A percentile compares a stretch with the other conserved stretches of the same genome.
Conservation (phyloP, 2,329 filamentous ascomycete genomes). For the Ophioceras dolichostomum region DNA sequence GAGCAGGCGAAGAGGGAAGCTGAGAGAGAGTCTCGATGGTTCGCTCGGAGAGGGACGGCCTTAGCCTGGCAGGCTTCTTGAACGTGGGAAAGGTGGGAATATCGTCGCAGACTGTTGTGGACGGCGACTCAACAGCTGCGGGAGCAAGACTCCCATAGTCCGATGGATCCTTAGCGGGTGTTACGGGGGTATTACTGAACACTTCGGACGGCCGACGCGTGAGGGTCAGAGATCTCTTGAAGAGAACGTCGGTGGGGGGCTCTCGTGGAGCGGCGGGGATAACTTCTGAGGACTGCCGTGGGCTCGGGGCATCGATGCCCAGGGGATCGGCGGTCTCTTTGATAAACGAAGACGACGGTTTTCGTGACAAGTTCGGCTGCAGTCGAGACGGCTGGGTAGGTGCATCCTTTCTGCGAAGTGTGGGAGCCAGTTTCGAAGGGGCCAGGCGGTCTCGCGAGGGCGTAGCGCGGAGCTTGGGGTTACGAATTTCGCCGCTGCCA, state of each 20-base stretch:
- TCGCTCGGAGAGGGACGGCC: constrained; percentile 63
- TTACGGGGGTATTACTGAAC: not conserved
- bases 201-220: constrained; percentile 3
- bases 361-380: not conserved
- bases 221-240: constrained; percentile 1
- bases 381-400: not conserved
- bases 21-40: constrained; percentile 75
- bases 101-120: too few relatives aligned
- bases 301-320: too few relatives aligned
- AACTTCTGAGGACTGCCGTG: too few relatives aligned
- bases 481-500: constrained; percentile 18
- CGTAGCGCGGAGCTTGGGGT: constrained; percentile 26
- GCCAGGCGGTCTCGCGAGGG: constrained; percentile 25
- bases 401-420: not conserved
- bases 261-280: too few relatives aligned
- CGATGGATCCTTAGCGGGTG: not conserved
- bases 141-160: too few relatives aligned
- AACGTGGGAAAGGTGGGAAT: not conserved
- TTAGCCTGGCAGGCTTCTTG: constrained; percentile 8
- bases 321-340: too few relatives aligned
- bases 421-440: constrained; percentile 1
- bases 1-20: constrained; percentile 64
- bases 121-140: too few relatives aligned
- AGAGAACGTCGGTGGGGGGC: not conserved
- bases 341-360: too few relatives aligned